Evolutionary conservation across 1,284 basidiomycete genomes (phyloP).

Genomic region (Cutaneotrichosporon daszewskae): DNA sequence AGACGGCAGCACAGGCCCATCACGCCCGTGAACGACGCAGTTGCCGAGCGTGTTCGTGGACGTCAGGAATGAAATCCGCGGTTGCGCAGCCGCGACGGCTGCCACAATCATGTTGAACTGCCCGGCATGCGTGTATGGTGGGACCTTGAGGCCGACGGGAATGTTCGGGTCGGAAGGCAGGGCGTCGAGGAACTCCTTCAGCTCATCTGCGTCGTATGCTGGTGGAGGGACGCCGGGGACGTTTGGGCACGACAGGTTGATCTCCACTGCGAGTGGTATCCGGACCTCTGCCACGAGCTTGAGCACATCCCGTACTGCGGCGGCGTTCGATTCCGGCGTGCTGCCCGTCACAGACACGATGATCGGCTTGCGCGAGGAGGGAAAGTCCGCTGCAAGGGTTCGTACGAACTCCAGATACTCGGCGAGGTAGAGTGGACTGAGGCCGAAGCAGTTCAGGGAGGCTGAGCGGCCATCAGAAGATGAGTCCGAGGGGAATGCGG

Average conservation of each 20-base stretch:
- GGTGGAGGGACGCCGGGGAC: conserved; percentile 17
- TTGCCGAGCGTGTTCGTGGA: conserved; percentile 14
- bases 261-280: conserved; percentile 11
- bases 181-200: conserved; percentile 9
- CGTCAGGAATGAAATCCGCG: conserved; percentile 13
- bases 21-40: conserved; percentile 4
- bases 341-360: conserved; percentile 13
- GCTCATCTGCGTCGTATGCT: conserved; percentile 15
- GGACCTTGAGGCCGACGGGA: conserved; percentile 15
- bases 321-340: conserved; percentile 11
- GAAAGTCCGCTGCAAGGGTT: conserved; percentile 3
- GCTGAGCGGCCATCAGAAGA: neutral
- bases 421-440: conserved; percentile 8
- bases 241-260: conserved; percentile 19
- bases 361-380: conserved; percentile 6
- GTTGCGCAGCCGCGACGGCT: conserved; percentile 3
- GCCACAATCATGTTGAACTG: conserved; percentile 16
- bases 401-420: conserved; percentile 7
- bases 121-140: conserved; percentile 15
- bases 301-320: conserved; percentile 9
- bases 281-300: neutral
- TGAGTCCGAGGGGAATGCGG: conserved; percentile 6
- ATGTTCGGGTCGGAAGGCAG: conserved; percentile 6
- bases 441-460: conserved; percentile 17
- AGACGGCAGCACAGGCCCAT: conserved; percentile 2